Conservation (phyloP, 768 basidiomycete genomes). For the Psilocybe sp. region DNA sequence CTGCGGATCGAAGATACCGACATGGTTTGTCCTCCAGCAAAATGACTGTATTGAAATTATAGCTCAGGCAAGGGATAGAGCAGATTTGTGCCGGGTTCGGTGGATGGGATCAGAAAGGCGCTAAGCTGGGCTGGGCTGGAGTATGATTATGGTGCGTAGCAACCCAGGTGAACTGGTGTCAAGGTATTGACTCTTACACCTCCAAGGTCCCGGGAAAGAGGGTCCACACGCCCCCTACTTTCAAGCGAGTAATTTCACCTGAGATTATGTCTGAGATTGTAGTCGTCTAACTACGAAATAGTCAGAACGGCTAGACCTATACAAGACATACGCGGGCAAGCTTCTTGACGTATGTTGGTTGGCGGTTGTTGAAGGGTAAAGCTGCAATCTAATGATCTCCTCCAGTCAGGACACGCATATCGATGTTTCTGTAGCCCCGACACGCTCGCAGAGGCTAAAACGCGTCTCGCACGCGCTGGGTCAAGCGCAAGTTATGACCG, state of each 20-base stretch:
- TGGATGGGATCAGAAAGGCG: constrained; percentile 73
- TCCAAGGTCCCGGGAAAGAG: constrained; percentile 69
- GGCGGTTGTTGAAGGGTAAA: background rate
- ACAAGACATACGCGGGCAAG: constrained; percentile 66
- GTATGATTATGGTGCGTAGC: constrained; percentile 79
- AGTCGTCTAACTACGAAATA: constrained; percentile 25
- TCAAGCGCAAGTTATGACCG: constrained; percentile 85
- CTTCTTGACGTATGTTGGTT: constrained; percentile 65
- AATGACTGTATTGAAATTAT: background rate
- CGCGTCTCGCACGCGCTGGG: constrained; percentile 68
- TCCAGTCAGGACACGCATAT: constrained; percentile 84
- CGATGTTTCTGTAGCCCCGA: constrained; percentile 90
- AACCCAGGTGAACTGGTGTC: background rate
- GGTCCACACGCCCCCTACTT: constrained; percentile 85
- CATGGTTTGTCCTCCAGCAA: constrained; percentile 46
- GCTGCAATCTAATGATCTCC: background rate
- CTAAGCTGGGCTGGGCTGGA: constrained; percentile 90
- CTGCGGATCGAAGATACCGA: constrained; percentile 96
- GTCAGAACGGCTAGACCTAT: constrained; percentile 89
- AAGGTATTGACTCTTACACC: background rate
- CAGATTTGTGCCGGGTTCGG: constrained; percentile 77
- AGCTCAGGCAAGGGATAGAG: constrained; percentile 42
- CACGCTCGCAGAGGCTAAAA: constrained; percentile 63
- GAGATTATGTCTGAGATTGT: background rate
- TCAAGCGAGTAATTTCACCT: constrained; percentile 49